Evolutionary conservation across 2,329 filamentous ascomycete genomes (phyloP).

Genomic region (Arthrobotrys sphaeroides): DNA sequence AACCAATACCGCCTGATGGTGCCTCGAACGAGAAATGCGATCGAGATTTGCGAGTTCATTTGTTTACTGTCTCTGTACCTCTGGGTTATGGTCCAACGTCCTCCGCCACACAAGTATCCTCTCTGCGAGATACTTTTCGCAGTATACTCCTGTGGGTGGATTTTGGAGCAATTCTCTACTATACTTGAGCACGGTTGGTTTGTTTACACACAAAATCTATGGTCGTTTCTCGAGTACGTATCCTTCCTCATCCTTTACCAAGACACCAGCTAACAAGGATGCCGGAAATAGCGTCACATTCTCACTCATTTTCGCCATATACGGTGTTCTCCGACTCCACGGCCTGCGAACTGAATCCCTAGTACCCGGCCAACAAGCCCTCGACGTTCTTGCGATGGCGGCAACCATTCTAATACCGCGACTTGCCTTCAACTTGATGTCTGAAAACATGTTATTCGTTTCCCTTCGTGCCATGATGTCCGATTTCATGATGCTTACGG

Average conservation of each 20-base stretch:
- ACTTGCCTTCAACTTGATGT: constrained; percentile 82
- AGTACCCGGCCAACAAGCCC: constrained; percentile 71
- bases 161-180: constrained; percentile 78
- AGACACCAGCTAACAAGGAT: background rate
- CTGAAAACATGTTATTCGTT: constrained; percentile 84
- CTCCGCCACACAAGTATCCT: constrained; percentile 67
- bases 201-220: constrained; percentile 86
- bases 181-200: constrained; percentile 79
- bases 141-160: constrained; percentile 80
- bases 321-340: constrained; percentile 74
- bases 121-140: constrained; percentile 73
- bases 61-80: constrained; percentile 75
- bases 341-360: constrained; percentile 67
- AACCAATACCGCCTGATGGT: constrained; percentile 89
- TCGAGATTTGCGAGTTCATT: constrained; percentile 79
- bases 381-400: constrained; percentile 80
- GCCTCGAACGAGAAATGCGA: constrained; percentile 77
- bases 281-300: constrained; percentile 69
- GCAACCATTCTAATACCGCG: constrained; percentile 81
- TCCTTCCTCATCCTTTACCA: background rate
- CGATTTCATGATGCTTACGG: constrained; percentile 80
- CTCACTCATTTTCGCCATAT: constrained; percentile 74
- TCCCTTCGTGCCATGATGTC: constrained; percentile 84
- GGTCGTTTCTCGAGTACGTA: constrained; percentile 79
- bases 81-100: constrained; percentile 75